Evolutionary conservation across 1,139 yeast genomes (phyloP).

Genomic region (Yamadazyma kanchanaburiensis): DNA sequence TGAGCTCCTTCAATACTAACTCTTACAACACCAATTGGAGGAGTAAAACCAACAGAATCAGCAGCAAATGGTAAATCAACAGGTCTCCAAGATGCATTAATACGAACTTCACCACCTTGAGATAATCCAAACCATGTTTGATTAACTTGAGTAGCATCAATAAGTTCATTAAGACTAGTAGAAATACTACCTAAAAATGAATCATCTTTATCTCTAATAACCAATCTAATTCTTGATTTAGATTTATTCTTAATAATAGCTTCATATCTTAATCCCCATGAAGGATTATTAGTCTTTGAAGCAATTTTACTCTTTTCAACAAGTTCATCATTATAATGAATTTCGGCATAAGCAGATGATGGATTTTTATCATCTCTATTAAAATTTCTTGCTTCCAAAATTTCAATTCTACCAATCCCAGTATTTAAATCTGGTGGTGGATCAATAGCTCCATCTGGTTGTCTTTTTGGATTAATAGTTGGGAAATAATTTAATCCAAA

Average conservation of each 20-base stretch:
- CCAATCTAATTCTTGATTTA: constrained; percentile 61
- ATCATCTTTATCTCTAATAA: constrained; percentile 59
- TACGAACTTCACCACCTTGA: constrained; percentile 68
- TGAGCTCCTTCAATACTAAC: constrained; percentile 68
- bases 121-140: constrained; percentile 70
- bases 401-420: constrained; percentile 70
- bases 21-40: constrained; percentile 91
- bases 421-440: constrained; percentile 93
- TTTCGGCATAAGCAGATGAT: constrained; percentile 67
- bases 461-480: constrained; percentile 67
- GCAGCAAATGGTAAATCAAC: constrained; percentile 55
- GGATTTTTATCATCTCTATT: constrained; percentile 31
- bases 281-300: constrained; percentile 65
- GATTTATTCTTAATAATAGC: constrained; percentile 73
- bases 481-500: constrained; percentile 78
- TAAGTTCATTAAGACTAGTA: constrained; percentile 63
- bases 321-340: constrained; percentile 59
- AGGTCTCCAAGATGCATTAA: constrained; percentile 81
- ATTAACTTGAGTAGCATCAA: constrained; percentile 76
- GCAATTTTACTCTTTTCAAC: constrained; percentile 54
- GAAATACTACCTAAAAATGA: constrained; percentile 59
- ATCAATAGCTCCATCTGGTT: constrained; percentile 80
- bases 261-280: constrained; percentile 66
- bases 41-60: constrained; percentile 77
- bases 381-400: constrained; percentile 52